phyloP scores from a whole-genome alignment of 2,329 filamentous ascomycete genomes.

The Myriosclerotinia curreyana region DNA sequence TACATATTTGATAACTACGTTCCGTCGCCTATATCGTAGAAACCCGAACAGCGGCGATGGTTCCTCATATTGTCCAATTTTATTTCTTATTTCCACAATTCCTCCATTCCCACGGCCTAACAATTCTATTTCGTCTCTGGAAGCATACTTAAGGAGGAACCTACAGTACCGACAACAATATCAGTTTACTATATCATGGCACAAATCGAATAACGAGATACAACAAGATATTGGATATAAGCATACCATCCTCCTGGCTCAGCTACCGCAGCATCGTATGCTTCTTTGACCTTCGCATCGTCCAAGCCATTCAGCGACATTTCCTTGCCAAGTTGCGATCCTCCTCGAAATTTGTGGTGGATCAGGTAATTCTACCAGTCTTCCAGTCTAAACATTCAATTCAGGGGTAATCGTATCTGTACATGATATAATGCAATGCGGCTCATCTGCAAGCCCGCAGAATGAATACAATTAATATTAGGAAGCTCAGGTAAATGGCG shows the following conservation, averaged over 20 bases:
- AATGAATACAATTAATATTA: conserved; percentile 19
- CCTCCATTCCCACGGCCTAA: conserved; percentile 75
- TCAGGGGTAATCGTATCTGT: conserved; percentile 35
- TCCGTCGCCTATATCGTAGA: conserved; percentile 82
- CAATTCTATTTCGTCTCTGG: conserved; percentile 82
- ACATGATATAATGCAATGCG: conserved; percentile 35
- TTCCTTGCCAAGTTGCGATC: conserved; percentile 31
- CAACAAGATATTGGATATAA: conserved; percentile 19
- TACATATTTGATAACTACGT: conserved; percentile 88
- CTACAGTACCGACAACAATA: conserved; percentile 47
- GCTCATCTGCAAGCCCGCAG: conserved; percentile 31
- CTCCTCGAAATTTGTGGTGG: conserved; percentile 11
- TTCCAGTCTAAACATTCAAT: conserved; percentile 23
- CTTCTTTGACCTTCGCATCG: conserved; percentile 73
- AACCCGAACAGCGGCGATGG: conserved; percentile 89
- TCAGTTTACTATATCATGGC: conserved; percentile 24
- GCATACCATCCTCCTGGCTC: conserved; percentile 89
- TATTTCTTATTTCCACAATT: conserved; percentile 76
- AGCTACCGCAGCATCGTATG: conserved; percentile 72
- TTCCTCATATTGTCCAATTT: conserved; percentile 76
- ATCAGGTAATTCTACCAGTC: conserved; percentile 15
- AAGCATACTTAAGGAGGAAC: conserved; percentile 90
- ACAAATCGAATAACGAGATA: background rate
- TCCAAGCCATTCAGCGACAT: conserved; percentile 99
- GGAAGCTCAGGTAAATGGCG: conserved; percentile 5